A percentile compares a stretch with the other conserved stretches of the same genome.
Conservation (phyloP, 371 early-diverging fungal genomes). For the Apophysomyces ossiformis region DNA sequence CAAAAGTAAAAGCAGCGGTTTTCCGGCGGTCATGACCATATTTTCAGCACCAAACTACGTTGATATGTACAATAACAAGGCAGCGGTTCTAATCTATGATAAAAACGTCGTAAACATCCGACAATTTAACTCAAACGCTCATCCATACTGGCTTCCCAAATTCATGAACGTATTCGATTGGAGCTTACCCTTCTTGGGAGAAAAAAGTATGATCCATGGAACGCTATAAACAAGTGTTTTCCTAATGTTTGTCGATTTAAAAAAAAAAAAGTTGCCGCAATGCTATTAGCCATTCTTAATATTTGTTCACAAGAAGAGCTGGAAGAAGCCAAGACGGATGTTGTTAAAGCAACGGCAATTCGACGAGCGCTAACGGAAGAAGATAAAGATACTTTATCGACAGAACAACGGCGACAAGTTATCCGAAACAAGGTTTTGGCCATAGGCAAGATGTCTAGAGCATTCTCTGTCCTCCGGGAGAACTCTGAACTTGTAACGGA, state of each 20-base stretch:
- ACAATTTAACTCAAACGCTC: slow-evolving; percentile 86
- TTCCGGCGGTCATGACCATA: slow-evolving; percentile 96
- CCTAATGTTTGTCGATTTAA: not conserved
- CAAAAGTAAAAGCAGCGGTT: slow-evolving; percentile 90
- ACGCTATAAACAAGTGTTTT: not conserved
- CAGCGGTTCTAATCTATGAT: slow-evolving; percentile 95
- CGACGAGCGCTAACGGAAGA: slow-evolving; percentile 18
- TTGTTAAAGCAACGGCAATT: slow-evolving; percentile 25
- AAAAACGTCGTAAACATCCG: slow-evolving; percentile 96
- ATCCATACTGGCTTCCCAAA: slow-evolving; percentile 97
- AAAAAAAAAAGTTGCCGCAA: slow-evolving; percentile 80
- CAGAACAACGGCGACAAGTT: slow-evolving; percentile 66
- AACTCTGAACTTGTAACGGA: slow-evolving; percentile 92
- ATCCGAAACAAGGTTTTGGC: slow-evolving; percentile 93
- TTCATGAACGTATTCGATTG: slow-evolving; percentile 99
- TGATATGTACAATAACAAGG: slow-evolving; percentile 98
- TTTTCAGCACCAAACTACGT: slow-evolving; percentile 98
- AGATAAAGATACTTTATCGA: slow-evolving; percentile 39
- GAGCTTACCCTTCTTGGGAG: slow-evolving; percentile 98
- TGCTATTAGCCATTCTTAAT: slow-evolving; percentile 92
- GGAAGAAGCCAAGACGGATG: slow-evolving; percentile 32
- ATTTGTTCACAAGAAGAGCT: slow-evolving; percentile 86
- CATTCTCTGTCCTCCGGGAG: slow-evolving; percentile 87
- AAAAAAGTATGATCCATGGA: slow-evolving; percentile 76
- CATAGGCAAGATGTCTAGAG: slow-evolving; percentile 87